phyloP scores from a whole-genome alignment of 2,329 filamentous ascomycete genomes.

The Dothistroma septosporum region DNA sequence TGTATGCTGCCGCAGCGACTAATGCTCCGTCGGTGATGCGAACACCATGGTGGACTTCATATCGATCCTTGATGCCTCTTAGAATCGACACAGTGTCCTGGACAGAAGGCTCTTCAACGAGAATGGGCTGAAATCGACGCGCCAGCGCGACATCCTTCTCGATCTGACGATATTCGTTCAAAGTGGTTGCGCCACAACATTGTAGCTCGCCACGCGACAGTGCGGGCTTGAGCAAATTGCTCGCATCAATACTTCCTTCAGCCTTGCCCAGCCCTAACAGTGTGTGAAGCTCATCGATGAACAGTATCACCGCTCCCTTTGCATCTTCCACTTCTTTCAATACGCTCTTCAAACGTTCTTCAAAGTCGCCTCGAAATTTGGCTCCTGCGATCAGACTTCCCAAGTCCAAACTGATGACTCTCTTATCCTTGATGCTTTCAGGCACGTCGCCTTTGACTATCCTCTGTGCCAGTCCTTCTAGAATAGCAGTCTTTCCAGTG shows the following conservation, averaged over 20 bases:
- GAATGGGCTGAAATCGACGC: slow-evolving; percentile 86
- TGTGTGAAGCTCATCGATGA: slow-evolving; percentile 92
- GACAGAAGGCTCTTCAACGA: slow-evolving; percentile 87
- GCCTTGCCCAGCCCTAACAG: slow-evolving; percentile 89
- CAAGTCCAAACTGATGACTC: slow-evolving; percentile 80
- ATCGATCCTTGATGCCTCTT: slow-evolving; percentile 93
- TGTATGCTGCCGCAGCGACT: slow-evolving; percentile 86
- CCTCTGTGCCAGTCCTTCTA: slow-evolving; percentile 83
- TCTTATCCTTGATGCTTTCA: slow-evolving; percentile 92
- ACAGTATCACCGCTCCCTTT: slow-evolving; percentile 84
- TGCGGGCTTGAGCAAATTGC: slow-evolving; percentile 88
- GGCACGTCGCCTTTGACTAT: slow-evolving; percentile 92
- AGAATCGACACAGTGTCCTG: slow-evolving; percentile 93
- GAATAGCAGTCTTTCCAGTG: slow-evolving; percentile 88
- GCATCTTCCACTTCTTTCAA: slow-evolving; percentile 87
- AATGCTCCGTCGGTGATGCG: slow-evolving; percentile 88
- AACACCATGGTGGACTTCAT: slow-evolving; percentile 95
- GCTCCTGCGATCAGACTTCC: slow-evolving; percentile 92
- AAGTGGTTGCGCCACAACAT: slow-evolving; percentile 89
- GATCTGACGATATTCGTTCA: slow-evolving; percentile 87
- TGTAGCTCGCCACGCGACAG: slow-evolving; percentile 90
- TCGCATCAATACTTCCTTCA: slow-evolving; percentile 94
- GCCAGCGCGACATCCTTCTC: slow-evolving; percentile 95
- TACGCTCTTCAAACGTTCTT: slow-evolving; percentile 87
- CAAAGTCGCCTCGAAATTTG: slow-evolving; percentile 93